Evolutionary conservation across 305 asterid genomes (phyloP), one percentile per base, ranked within the genome.

Genomic region (Fraxinus sp.): DNA sequence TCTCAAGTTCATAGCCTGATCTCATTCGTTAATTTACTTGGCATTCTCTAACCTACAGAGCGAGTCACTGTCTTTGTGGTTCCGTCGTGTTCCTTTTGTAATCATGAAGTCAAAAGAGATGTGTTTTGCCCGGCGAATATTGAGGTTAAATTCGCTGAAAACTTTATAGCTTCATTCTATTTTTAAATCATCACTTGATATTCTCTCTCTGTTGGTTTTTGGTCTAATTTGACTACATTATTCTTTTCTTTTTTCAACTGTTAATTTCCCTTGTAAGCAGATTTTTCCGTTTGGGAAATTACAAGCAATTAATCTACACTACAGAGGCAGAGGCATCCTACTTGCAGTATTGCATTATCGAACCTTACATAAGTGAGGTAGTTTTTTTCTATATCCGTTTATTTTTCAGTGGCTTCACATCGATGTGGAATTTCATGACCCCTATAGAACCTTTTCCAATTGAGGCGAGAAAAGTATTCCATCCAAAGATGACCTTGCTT

Each of bases 321-420:
- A 80, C 91, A 5, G 94, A 91, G 86, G 85, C 87, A 32, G 98
- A 93, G 85, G 98, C 98, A 77, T 96, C 99, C 82, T 86, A 86
- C 89, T 89, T 93, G 80, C 98, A 96, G 88, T 94, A 86, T 83
- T 96, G 94, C 88, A 88, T 94, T 86, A 76, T 96, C 30, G 97
- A 96, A 87, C 95, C 99, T 80, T 91, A 89, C 84, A 89, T 96
- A 80, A 89, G 83, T 81, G 94, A 93, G 97, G 99, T 95, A 1
- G 55, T 72, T 81, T 49, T 39, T 39, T 39, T 39, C 35, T 33
- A 16, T 36, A 33, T 30, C 7, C 22, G 5, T 5, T 26, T 5
- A 49, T 24, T 64, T 78, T 74, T 70, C 80, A 76, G 77, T 52
- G 74, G 4, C 18, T 36, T 22, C 16, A 9, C 6, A 8, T 52